These are phyloP conservation scores for Emericellopsis atlantica DNA, from an alignment of 2,329 filamentous ascomycete genomes.

Conservation along the genomic window DNA sequence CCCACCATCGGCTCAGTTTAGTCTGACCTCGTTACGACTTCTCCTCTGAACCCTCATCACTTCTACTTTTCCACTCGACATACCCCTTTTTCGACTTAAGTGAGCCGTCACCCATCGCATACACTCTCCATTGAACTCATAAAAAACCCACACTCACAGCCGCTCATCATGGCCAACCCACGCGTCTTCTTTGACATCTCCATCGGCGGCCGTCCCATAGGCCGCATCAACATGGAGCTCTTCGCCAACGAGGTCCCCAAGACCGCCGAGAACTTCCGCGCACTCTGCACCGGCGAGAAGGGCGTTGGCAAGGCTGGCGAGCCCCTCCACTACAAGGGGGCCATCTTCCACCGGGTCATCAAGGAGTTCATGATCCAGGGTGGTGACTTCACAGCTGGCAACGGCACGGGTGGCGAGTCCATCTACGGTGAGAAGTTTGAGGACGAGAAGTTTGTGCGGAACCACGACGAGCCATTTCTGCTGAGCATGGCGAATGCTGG, in stretches of 20 bases:
- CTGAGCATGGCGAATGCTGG: slow-evolving; percentile 98
- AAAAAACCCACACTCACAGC: too few species aligned
- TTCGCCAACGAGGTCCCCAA: slow-evolving; percentile 71
- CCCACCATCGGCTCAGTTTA: too few species aligned
- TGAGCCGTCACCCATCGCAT: too few species aligned
- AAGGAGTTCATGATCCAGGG: slow-evolving; percentile 95
- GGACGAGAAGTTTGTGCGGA: slow-evolving; percentile 87
- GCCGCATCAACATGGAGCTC: slow-evolving; percentile 80
- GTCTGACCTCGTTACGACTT: too few species aligned
- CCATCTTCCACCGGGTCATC: slow-evolving; percentile 89
- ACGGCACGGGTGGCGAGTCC: slow-evolving; percentile 90
- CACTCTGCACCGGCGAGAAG: slow-evolving; percentile 91
- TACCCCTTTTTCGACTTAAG: too few species aligned
- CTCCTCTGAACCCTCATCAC: too few species aligned
- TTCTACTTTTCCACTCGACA: too few species aligned
- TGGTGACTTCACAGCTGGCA: slow-evolving; percentile 89
- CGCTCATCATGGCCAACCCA: slow-evolving; percentile 19
- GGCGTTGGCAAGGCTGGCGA: slow-evolving; percentile 70
- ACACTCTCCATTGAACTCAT: too few species aligned
- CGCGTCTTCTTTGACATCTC: slow-evolving; percentile 91
- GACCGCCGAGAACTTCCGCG: slow-evolving; percentile 93
- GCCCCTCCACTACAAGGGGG: slow-evolving; percentile 86
- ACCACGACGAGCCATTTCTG: slow-evolving; percentile 88
- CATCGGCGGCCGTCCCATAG: slow-evolving; percentile 60
- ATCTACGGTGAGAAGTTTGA: slow-evolving; percentile 97